Percentiles rank a stretch among this genome's conserved stretches.
Conservation (phyloP, 2,329 filamentous ascomycete species). For the Botryosphaeria agaves region DNA sequence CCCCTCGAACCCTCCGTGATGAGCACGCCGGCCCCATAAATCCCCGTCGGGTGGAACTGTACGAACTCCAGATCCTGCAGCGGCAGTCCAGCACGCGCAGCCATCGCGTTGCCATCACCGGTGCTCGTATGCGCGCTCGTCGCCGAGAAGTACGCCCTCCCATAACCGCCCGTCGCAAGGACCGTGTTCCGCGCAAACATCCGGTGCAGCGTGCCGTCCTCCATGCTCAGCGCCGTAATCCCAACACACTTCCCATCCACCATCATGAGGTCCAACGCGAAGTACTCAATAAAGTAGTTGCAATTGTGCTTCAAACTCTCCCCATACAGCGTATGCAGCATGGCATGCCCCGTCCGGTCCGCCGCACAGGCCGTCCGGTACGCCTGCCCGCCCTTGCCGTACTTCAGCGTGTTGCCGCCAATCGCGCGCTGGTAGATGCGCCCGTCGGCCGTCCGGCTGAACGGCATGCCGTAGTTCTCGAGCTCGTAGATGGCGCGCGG, state of each 20-base stretch:
- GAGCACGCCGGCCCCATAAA: constrained; percentile 31
- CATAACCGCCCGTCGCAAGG: constrained; percentile 31
- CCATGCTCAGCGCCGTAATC: constrained; percentile 28
- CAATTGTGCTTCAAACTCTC: constrained; percentile 29
- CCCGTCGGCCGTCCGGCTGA: constrained; percentile 28
- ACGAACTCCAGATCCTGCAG: constrained; percentile 35
- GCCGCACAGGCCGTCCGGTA: constrained; percentile 28
- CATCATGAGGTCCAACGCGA: constrained; percentile 32
- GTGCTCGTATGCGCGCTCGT: constrained; percentile 32
- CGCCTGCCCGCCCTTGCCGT: constrained; percentile 30
- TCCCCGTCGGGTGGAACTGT: constrained; percentile 32
- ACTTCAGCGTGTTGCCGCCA: constrained; percentile 29
- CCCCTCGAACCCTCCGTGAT: constrained; percentile 33
- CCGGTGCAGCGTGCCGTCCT: constrained; percentile 30
- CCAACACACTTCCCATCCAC: constrained; percentile 28
- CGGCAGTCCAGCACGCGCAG: constrained; percentile 27
- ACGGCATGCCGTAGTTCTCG: constrained; percentile 37
- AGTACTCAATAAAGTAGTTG: constrained; percentile 34
- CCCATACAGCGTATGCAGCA: constrained; percentile 33
- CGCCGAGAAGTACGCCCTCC: constrained; percentile 32
- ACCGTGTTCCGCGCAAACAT: constrained; percentile 31
- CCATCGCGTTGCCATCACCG: constrained; percentile 33
- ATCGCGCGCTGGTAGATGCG: constrained; percentile 31
- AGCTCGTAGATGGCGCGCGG: constrained; percentile 36
- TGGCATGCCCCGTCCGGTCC: constrained; percentile 31